Percentiles rank a stretch among this genome's conserved stretches.
These are phyloP conservation scores for Purpureocillium takamizusanense DNA, from an alignment of 2,329 filamentous ascomycete species.

Conservation along the genomic window DNA sequence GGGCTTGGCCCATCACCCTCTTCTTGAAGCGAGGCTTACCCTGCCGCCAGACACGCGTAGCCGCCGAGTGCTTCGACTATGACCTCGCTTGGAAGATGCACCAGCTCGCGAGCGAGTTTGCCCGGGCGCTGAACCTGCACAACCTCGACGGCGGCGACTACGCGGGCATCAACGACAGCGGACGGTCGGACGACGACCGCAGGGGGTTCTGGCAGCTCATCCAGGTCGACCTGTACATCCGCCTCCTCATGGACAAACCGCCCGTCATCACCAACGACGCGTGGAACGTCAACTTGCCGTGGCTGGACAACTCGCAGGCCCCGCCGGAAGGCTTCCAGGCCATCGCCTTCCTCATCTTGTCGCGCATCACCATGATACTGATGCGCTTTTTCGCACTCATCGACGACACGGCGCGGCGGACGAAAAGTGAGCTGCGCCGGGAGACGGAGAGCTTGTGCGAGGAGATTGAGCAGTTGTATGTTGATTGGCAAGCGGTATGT, in stretches of 20 bases:
- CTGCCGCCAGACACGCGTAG: slow-evolving; percentile 19
- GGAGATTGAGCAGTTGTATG: not conserved
- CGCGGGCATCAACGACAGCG: slow-evolving; percentile 1
- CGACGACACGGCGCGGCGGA: slow-evolving; percentile 9
- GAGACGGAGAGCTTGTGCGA: not conserved
- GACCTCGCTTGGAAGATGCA: slow-evolving; percentile 21
- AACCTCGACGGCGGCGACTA: slow-evolving; percentile 17
- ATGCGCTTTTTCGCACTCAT: slow-evolving; percentile 19
- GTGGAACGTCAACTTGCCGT: slow-evolving; percentile 23
- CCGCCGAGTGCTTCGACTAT: slow-evolving; percentile 21
- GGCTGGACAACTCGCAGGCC: slow-evolving; percentile 15
- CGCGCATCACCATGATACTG: slow-evolving; percentile 17
- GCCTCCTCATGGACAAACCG: slow-evolving; percentile 19
- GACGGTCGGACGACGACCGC: slow-evolving; percentile 13
- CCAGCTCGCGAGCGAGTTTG: slow-evolving; percentile 19
- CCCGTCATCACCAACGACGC: slow-evolving; percentile 15
- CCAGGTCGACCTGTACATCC: slow-evolving; percentile 20
- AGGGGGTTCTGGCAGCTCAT: slow-evolving; percentile 23
- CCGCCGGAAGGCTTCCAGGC: slow-evolving; percentile 13
- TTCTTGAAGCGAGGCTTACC: no score
- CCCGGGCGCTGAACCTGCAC: slow-evolving; percentile 19
- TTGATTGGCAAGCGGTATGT: not conserved
- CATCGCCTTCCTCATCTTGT: slow-evolving; percentile 16
- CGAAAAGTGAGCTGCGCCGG: not conserved
- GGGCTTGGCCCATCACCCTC: no score